These are phyloP conservation scores for Blastosporella zonata DNA, from an alignment of 1,284 basidiomycete species.

Conservation along the genomic window DNA sequence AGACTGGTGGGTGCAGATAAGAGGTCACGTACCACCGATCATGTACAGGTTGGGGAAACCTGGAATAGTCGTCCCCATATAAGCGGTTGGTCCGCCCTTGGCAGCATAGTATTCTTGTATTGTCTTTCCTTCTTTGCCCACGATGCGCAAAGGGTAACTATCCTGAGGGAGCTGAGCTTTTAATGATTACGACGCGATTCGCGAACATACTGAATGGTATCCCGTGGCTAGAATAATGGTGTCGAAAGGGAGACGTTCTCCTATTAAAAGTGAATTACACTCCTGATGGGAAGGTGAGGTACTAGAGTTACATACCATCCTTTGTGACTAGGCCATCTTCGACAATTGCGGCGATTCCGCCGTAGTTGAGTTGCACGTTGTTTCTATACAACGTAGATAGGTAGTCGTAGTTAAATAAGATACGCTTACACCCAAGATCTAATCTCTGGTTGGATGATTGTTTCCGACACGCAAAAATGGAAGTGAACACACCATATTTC, in stretches of 20 bases:
- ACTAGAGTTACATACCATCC: constrained; percentile 19
- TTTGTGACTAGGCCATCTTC: constrained; percentile 29
- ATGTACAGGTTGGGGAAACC: constrained; percentile 28
- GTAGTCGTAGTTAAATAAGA: constrained; percentile 28
- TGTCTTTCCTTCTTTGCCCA: constrained; percentile 19
- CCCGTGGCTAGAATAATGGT: constrained; percentile 40
- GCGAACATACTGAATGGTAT: constrained; percentile 29
- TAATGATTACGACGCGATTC: background rate
- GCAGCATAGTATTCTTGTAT: constrained; percentile 22
- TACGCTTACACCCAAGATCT: constrained; percentile 31
- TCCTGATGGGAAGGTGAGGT: background rate
- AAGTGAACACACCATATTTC: constrained; percentile 36
- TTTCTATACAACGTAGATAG: constrained; percentile 24
- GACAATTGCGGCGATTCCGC: constrained; percentile 22
- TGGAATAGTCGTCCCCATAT: constrained; percentile 21
- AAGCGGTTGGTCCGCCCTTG: constrained; percentile 20
- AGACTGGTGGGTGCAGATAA: background rate
- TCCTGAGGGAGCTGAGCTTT: constrained; percentile 16
- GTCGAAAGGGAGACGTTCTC: constrained; percentile 33
- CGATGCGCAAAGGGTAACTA: constrained; percentile 19
- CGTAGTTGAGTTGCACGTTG: constrained; percentile 27
- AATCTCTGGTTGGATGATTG: background rate
- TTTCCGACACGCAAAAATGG: background rate
- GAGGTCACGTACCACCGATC: constrained; percentile 30
- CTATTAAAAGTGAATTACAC: constrained; percentile 18